Conservation (phyloP, 139 green algal genomes). For the Gonium pectorale region DNA sequence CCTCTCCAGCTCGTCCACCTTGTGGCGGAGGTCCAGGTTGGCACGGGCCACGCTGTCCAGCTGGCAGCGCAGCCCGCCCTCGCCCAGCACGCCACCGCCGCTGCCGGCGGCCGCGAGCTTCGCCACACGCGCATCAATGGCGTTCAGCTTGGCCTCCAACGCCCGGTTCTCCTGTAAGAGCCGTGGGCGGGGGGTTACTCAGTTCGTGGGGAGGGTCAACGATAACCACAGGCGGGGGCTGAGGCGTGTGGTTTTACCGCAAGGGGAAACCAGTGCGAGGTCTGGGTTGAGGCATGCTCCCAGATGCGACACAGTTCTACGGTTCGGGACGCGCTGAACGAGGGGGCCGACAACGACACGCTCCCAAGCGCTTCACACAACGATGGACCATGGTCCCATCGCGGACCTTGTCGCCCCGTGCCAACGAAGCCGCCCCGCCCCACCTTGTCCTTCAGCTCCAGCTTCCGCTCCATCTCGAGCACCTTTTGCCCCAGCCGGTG, state of each 20-base stretch:
- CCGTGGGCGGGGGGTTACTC: too few species aligned
- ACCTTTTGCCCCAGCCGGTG: slow-evolving; percentile 49
- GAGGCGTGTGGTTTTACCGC: too few species aligned
- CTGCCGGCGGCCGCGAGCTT: neutral
- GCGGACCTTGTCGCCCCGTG: too few species aligned
- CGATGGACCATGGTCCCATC: too few species aligned
- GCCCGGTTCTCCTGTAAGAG: slow-evolving; percentile 21
- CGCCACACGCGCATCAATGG: slow-evolving; percentile 17
- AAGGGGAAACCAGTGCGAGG: too few species aligned
- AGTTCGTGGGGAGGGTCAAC: too few species aligned
- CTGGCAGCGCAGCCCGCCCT: neutral
- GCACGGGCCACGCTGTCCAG: slow-evolving; percentile 17
- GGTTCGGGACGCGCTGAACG: too few species aligned
- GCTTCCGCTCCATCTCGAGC: slow-evolving; percentile 54
- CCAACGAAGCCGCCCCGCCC: neutral
- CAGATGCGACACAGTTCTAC: too few species aligned
- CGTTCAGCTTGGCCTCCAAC: slow-evolving; percentile 17
- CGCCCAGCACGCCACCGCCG: neutral
- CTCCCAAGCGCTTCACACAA: too few species aligned
- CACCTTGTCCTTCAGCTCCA: slow-evolving; percentile 46
- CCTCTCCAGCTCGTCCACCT: slow-evolving; percentile 38
- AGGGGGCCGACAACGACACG: too few species aligned
- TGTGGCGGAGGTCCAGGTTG: slow-evolving; percentile 19
- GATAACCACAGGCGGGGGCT: too few species aligned
- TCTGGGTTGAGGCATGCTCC: too few species aligned